Evolutionary conservation across 306 rosid genomes (phyloP), one percentile per base, ranked within the genome.

Genomic region (Ammopiptanthus mongolicus): DNA sequence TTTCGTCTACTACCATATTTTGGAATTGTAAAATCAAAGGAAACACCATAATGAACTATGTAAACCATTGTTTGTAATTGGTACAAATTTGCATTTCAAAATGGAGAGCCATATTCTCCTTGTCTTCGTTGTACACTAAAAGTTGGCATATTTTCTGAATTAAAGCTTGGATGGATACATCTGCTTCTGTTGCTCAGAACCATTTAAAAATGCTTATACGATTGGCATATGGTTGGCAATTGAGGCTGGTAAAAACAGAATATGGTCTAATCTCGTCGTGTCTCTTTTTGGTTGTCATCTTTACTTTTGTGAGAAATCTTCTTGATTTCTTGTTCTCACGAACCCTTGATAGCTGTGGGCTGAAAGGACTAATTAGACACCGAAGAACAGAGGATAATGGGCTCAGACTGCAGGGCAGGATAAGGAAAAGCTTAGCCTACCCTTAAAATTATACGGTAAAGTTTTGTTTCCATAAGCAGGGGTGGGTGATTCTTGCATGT

Each of bases 111-210:
- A 59, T 64, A 65, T 71, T 80, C 86, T 71, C 73, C 68, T 51
- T 73, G 66, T 69, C 71, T 69, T 68, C 78, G 74, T 78, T 82
- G 89, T 90, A 88, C 89, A 46, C 79, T 76, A 76, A 44, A 74
- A 69, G 70, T 62, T 75, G 84, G 65, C 60, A 48, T 70, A 42
- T 69, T 69, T 70, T 66, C 29, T 81, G 75, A 79, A 56, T 76
- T 78, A 64, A 70, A 60, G 71, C 69, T 7, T 50, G 48, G 75
- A 74, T 56, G 81, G 59, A 74, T 79, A 12, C 74, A 42, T 55
- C 15, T 2, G 79, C 62, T 15, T 60, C 56, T 83, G 61, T 63
- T 41, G 70, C 80, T 21, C 74, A 73, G 65, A 83, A 71, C 79
- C 79, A 70, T 75, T 48, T 67, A 60, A 73, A 55, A 55, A 47